Evolutionary conservation across 106 monocot genomes (phyloP), one percentile per base, ranked within the genome.

Genomic region (Allium sativum): DNA sequence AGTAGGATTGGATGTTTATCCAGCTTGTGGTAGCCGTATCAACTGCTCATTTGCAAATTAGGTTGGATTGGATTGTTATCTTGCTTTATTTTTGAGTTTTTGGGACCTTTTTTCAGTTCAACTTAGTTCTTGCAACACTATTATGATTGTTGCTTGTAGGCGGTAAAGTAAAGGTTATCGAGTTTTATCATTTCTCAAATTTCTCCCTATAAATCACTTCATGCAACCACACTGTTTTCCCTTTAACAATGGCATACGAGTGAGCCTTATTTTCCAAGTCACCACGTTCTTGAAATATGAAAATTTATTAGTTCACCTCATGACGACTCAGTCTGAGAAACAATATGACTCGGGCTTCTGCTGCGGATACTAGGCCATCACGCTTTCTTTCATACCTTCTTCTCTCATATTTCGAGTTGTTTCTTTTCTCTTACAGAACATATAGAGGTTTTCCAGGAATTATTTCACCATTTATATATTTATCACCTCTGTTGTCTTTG

Each of bases 401-500:
- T 59, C 87, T 87, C 68, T 95, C 90, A 48, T 90, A 91, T 69
- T 88, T 98, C 22, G 91, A 76, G 19, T 75, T 76, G 16, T 81
- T 72, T 9, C 77, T 68, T 44, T 91, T 78, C 65, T 87, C 91
- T 58, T 87, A 84, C 72, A 85, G 96, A 71, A 88, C 90, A 55
- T 87, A 88, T 60, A 80, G 91, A 58, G 90, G 91, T 12, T 68
- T 91, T 70, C 84, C 81, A 10, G 96, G 96, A 67, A 98, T 91
- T 68, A 98, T 98, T 74, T 98, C 96, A 1, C 96, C 96, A 62
- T 98, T 98, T 59, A 98, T 85, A 62, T 98, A 98, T 68, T 98
- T 98, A 69, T 98, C 96, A 63, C 96, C 95, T 80, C 95, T 90
- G 46, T 96, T 90, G 63, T 96, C 95, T 58, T 96, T 90, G 76